Evolutionary conservation across 441 rosid genomes (phyloP), one percentile per base, ranked within the genome.

Genomic region (Brassica hybrid): DNA sequence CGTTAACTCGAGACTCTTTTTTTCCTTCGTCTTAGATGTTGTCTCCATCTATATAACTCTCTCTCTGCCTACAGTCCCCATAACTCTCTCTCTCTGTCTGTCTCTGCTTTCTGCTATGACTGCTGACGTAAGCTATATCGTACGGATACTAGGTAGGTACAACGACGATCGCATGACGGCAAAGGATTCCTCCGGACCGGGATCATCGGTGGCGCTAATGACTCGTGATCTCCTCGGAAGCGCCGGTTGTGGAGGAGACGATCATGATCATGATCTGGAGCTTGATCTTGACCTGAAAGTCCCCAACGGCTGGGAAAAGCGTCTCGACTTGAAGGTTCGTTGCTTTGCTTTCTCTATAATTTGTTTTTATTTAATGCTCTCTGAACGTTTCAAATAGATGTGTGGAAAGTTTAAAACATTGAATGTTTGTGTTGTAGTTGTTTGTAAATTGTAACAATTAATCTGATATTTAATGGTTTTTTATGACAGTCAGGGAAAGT

Each of bases 221-320:
- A 85, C 86, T 50, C 95, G 89, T 67, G 78, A 92, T 75, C 97
- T 94, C 19, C 96, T 96, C 6, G 79, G 82, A 34, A 81, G 60
- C 56, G 71, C 78, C 27, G 77, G 77, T 54, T 64, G 17, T 19
- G 66, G 36, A 7, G 65, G 58, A 5, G 16, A 5, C 7, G 6
- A n/a, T n/a, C n/a, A 1, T 12, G 76, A 77, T n/a, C 85, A 84
- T 36, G 85, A 84, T 3, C 88, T 85, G n/a, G 95, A 92, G 73
- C 84, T 92, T 69, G 95, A 94, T 88, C 91, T 94, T 52, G 97
- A 94, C 65, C 78, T 89, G 11, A 87, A 91, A 65, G 98, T 92
- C 13, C 97, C 98, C 13, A 54, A 36, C 17, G 98, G 98, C 43
- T 94, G 93, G 90, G 97, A 94, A 77, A 94, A 92, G 71, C 90